Conservation (phyloP, 2,329 filamentous ascomycete genomes). For the Exophiala bonariae region DNA sequence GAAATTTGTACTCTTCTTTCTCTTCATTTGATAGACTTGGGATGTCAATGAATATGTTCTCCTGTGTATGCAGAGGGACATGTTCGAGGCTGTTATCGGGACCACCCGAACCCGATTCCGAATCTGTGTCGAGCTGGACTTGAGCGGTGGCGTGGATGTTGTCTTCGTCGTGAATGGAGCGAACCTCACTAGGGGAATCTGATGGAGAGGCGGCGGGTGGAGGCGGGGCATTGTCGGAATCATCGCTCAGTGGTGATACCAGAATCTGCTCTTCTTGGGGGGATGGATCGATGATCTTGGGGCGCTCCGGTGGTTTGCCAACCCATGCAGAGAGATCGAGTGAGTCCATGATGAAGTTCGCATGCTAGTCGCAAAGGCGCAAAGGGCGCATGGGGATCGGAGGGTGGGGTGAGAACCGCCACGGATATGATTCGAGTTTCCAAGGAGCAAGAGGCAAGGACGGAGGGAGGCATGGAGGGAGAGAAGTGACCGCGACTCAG, state of each 20-base stretch:
- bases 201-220: no score
- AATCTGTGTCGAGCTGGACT: neutral
- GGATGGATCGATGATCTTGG: neutral
- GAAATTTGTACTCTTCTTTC: constrained; percentile 37
- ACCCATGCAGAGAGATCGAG: constrained; percentile 20
- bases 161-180: no score
- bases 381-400: no score
- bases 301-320: constrained; percentile 20
- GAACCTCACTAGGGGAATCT: no score
- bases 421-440: neutral
- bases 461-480: neutral
- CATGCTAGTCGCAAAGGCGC: no score
- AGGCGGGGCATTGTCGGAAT: no score
- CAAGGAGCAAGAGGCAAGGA: no score
- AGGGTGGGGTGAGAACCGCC: no score
- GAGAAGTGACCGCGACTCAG: neutral
- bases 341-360: neutral
- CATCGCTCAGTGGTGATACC: neutral
- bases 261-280: neutral
- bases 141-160: neutral
- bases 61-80: neutral
- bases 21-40: constrained; percentile 34
- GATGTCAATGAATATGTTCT: constrained; percentile 32
- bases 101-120: no score
- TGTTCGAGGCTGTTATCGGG: no score